Percentiles rank a stretch among this genome's conserved stretches.
These are phyloP conservation scores for Populus tomentosa DNA, from an alignment of 441 rosid genomes.

Conservation along the genomic window DNA sequence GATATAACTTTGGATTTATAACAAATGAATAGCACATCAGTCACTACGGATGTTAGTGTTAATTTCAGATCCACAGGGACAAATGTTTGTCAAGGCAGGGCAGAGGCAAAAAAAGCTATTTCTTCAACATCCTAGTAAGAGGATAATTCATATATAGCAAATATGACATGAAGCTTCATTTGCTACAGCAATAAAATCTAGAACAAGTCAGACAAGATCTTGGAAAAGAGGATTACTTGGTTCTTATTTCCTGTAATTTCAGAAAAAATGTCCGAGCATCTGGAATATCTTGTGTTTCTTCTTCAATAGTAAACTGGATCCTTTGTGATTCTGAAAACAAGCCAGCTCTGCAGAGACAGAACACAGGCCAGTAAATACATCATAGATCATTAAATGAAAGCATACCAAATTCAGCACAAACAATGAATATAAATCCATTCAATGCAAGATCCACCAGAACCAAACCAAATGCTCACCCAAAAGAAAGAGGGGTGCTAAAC, in stretches of 20 bases:
- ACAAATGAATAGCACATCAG: not conserved
- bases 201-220: not conserved
- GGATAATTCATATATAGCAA: not conserved
- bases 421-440: not conserved
- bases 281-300: conserved; percentile 60
- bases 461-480: not conserved
- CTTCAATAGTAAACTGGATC: conserved; percentile 58
- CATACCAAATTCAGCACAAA: not conserved
- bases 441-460: not conserved
- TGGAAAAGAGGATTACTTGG: conserved; percentile 35
- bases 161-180: not conserved
- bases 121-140: not conserved
- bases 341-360: conserved; percentile 60
- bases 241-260: conserved; percentile 73
- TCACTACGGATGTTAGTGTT: not conserved
- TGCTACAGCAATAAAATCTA: not conserved
- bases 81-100: not conserved
- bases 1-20: not conserved
- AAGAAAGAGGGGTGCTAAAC: not conserved
- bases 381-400: conserved; percentile 4
- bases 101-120: not conserved
- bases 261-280: conserved; percentile 86
- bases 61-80: not conserved
- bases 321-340: conserved; percentile 81
- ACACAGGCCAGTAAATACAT: conserved; percentile 13